phyloP scores from a whole-genome alignment of 1,284 basidiomycete species.

The Moesziomyces sp. region DNA sequence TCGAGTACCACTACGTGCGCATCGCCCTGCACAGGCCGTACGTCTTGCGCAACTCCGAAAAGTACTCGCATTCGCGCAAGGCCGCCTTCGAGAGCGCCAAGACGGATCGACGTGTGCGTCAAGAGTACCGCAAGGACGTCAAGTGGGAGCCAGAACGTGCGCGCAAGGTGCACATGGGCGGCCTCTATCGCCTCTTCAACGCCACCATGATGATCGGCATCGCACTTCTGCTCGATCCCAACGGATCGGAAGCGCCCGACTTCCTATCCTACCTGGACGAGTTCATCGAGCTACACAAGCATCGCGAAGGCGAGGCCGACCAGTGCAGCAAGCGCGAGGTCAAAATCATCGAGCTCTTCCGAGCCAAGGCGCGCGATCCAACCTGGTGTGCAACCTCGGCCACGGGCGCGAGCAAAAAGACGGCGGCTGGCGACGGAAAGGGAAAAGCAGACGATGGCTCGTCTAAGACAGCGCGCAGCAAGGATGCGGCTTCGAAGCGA shows the following conservation, averaged over 20 bases:
- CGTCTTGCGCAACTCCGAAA: slow-evolving; percentile 57
- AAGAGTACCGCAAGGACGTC: slow-evolving; percentile 58
- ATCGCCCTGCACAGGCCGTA: slow-evolving; percentile 64
- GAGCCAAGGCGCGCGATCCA: slow-evolving; percentile 58
- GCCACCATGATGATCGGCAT: slow-evolving; percentile 64
- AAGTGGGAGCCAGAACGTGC: slow-evolving; percentile 55
- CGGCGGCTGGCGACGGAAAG: slow-evolving; percentile 2
- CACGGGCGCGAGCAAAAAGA: slow-evolving; percentile 25
- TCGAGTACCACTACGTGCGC: slow-evolving; percentile 63
- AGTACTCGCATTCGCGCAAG: slow-evolving; percentile 55
- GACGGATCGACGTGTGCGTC: slow-evolving; percentile 53
- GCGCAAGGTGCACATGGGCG: slow-evolving; percentile 59
- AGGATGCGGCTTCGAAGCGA: slow-evolving; percentile 20
- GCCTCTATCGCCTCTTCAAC: slow-evolving; percentile 63
- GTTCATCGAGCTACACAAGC: slow-evolving; percentile 58
- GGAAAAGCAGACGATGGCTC: slow-evolving; percentile 2
- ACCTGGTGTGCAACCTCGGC: slow-evolving; percentile 60
- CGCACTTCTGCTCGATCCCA: slow-evolving; percentile 59
- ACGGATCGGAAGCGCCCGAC: slow-evolving; percentile 49
- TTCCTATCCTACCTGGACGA: slow-evolving; percentile 56
- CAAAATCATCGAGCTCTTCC: slow-evolving; percentile 64
- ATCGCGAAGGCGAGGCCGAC: slow-evolving; percentile 53
- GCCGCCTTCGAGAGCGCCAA: slow-evolving; percentile 61
- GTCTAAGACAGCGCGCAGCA: slow-evolving; percentile 11
- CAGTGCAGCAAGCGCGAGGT: slow-evolving; percentile 63